Conservation (phyloP, 768 basidiomycete species). For the Hebeloma cylindrosporum region DNA sequence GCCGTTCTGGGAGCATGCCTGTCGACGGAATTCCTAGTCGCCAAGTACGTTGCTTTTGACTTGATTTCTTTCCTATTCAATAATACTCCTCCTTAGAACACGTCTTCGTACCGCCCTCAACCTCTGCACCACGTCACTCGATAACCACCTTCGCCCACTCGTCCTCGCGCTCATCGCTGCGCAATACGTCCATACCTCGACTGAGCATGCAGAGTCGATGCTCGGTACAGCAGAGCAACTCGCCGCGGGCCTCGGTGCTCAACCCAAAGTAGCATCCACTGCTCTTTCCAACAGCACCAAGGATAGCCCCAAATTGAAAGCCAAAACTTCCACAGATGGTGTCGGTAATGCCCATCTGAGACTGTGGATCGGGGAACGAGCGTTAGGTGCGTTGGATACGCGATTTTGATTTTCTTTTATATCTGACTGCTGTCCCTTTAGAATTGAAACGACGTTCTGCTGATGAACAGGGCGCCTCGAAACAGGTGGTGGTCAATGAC, state of each 20-base stretch:
- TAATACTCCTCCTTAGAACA: conserved; percentile 36
- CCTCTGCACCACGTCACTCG: conserved; percentile 55
- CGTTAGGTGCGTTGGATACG: conserved; percentile 49
- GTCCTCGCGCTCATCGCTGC: conserved; percentile 66
- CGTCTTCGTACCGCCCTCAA: conserved; percentile 61
- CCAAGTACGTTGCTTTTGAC: conserved; percentile 50
- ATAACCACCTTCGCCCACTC: conserved; percentile 73
- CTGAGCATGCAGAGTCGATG: conserved; percentile 67
- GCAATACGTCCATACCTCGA: conserved; percentile 70
- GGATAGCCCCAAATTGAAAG: conserved; percentile 7
- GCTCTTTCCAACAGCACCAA: conserved; percentile 16
- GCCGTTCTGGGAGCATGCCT: conserved; percentile 54
- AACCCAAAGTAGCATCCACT: conserved; percentile 30
- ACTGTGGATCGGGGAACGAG: conserved; percentile 72
- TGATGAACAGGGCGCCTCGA: conserved; percentile 45
- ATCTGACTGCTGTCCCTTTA: conserved; percentile 21
- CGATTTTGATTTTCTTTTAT: not conserved
- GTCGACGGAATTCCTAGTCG: conserved; percentile 53
- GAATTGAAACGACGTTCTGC: conserved; percentile 61
- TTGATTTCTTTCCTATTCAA: conserved; percentile 12
- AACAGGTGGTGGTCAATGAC: conserved; percentile 48
- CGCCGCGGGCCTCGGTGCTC: conserved; percentile 66
- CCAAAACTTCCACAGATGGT: conserved; percentile 21
- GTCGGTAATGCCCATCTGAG: conserved; percentile 66
- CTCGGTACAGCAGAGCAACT: conserved; percentile 68